phyloP scores from a whole-genome alignment of 139 green algal species.

The Micractinium conductrix region DNA sequence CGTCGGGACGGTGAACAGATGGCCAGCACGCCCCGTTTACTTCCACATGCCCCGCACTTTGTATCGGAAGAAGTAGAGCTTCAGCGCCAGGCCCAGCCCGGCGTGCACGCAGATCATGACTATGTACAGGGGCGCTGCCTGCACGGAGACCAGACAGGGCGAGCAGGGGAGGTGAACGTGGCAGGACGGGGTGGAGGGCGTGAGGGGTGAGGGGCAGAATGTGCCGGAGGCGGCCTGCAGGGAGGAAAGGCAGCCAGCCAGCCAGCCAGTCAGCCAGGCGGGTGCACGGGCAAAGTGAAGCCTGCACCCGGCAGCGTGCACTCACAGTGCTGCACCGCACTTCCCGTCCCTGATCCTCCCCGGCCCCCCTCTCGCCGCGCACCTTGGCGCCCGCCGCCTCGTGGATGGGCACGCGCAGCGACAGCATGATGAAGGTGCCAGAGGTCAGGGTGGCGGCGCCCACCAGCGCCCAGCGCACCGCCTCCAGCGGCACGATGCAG shows the following conservation, averaged over 20 bases:
- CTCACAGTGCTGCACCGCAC: not conserved
- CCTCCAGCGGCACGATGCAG: slow-evolving; percentile 75
- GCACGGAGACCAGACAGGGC: too few species aligned
- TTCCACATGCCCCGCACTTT: not conserved
- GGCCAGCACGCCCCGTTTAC: too few species aligned
- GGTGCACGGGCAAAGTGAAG: too few species aligned
- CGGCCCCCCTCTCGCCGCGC: not conserved
- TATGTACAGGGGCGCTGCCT: slow-evolving; percentile 62
- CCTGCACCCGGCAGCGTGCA: too few species aligned
- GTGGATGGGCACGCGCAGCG: slow-evolving; percentile 69
- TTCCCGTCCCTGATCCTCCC: not conserved
- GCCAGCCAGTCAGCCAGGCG: not conserved
- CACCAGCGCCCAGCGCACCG: slow-evolving; percentile 71
- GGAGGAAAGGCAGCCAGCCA: too few species aligned
- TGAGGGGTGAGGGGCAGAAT: not conserved
- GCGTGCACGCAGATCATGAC: slow-evolving; percentile 63
- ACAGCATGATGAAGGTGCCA: slow-evolving; percentile 78
- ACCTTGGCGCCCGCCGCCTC: slow-evolving; percentile 65
- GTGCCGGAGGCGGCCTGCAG: too few species aligned
- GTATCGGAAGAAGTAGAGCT: slow-evolving; percentile 88
- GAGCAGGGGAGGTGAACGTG: not conserved
- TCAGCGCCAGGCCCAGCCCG: slow-evolving; percentile 75
- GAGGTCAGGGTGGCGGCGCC: slow-evolving; percentile 55
- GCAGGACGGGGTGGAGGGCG: not conserved
- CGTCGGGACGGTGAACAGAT: too few species aligned